phyloP scores from a whole-genome alignment of 2,329 filamentous ascomycete species.

The Alternaria metachromatica region DNA sequence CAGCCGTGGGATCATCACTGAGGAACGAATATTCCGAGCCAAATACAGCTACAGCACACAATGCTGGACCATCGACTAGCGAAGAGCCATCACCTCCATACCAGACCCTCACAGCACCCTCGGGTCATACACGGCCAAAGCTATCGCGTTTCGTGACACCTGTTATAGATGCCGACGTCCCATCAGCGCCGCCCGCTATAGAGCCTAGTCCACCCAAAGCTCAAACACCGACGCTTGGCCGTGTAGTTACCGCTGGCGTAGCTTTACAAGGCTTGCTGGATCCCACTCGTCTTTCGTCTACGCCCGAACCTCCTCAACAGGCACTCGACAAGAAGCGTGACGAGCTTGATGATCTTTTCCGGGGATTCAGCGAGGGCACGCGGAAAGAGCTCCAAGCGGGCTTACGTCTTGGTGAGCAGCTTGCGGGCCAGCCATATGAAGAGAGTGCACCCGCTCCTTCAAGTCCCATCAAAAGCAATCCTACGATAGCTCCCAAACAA shows the following conservation, averaged over 20 bases:
- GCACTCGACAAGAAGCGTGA: conserved; percentile 29
- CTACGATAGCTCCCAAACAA: conserved; percentile 16
- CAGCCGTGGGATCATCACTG: conserved; percentile 16
- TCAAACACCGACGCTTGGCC: conserved; percentile 42
- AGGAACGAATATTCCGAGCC: conserved; percentile 21
- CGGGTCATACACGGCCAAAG: conserved; percentile 20
- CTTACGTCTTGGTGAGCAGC: conserved; percentile 48
- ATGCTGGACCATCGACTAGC: neutral
- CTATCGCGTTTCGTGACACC: conserved; percentile 38
- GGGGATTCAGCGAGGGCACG: conserved; percentile 49
- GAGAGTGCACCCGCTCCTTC: conserved; percentile 23
- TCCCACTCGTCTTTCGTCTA: conserved; percentile 36
- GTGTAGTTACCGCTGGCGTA: conserved; percentile 48
- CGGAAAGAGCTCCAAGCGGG: conserved; percentile 48
- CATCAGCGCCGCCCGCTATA: conserved; percentile 41
- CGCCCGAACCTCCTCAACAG: conserved; percentile 34
- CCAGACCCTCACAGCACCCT: conserved; percentile 4
- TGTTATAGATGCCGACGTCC: conserved; percentile 31
- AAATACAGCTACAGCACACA: neutral
- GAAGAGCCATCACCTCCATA: conserved; percentile 15
- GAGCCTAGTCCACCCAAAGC: conserved; percentile 29
- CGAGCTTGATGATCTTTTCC: conserved; percentile 47
- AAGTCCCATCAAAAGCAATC: conserved; percentile 24
- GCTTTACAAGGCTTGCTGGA: conserved; percentile 48
- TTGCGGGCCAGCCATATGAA: conserved; percentile 33